Evolutionary conservation across 805 yeast genomes (phyloP).

Genomic region (Wickerhamiella occidentalis): DNA sequence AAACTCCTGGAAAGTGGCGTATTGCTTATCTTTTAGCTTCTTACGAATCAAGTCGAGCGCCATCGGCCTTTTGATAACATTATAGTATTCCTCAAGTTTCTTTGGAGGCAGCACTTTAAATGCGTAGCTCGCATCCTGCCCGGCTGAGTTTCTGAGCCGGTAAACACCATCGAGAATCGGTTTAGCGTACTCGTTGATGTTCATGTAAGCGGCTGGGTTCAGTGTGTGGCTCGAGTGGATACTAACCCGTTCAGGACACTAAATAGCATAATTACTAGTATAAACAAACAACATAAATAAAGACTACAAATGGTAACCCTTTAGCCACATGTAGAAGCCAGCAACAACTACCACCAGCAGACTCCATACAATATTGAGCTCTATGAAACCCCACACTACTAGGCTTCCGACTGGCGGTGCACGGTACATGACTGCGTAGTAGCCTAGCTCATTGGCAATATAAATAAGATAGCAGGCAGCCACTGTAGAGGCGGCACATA

Average conservation of each 20-base stretch:
- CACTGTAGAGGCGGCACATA: conserved; percentile 18
- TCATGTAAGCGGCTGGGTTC: conserved; percentile 2
- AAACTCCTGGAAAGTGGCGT: conserved; percentile 54
- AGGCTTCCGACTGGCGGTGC: conserved; percentile 34
- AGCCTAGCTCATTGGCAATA: conserved; percentile 28
- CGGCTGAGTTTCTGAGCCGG: conserved; percentile 27
- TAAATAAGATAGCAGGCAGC: conserved; percentile 29
- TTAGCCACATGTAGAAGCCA: conserved; percentile 18
- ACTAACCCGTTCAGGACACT: no score
- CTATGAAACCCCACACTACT: conserved; percentile 32
- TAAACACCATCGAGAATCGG: conserved; percentile 27
- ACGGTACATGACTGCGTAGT: conserved; percentile 29
- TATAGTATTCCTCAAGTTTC: conserved; percentile 68
- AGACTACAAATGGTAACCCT: conserved; percentile 15
- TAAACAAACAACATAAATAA: no score
- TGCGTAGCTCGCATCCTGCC: conserved; percentile 38
- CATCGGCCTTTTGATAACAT: conserved; percentile 65
- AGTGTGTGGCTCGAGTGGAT: no score
- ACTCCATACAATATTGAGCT: conserved; percentile 30
- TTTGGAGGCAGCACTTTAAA: conserved; percentile 65
- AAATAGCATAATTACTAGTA: no score
- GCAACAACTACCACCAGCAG: conserved; percentile 22
- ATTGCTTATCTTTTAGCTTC: conserved; percentile 41
- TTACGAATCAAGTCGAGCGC: conserved; percentile 59
- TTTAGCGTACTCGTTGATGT: conserved; percentile 12